A percentile compares a stretch with the other conserved stretches of the same genome.
These are phyloP conservation scores for Heterobasidion occidentale DNA, from an alignment of 1,284 basidiomycete genomes.

Conservation along the genomic window DNA sequence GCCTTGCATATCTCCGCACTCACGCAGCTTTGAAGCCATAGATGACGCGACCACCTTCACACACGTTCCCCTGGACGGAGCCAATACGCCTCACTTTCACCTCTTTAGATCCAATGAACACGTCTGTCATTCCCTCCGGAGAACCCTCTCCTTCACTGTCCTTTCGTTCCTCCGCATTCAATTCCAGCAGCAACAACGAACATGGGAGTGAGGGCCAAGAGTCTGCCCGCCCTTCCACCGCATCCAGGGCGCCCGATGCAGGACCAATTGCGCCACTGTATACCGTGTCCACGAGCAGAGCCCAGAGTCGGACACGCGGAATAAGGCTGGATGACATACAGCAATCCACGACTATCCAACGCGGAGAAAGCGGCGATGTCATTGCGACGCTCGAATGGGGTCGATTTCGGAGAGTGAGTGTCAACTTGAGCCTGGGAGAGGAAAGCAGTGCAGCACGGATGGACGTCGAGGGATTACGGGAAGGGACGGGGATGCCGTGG, in stretches of 20 bases:
- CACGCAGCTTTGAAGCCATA: background rate
- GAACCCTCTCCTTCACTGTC: background rate
- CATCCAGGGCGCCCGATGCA: background rate
- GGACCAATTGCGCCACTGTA: background rate
- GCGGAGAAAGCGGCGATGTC: background rate
- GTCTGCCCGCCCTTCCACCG: background rate
- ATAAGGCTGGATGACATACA: background rate
- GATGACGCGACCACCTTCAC: background rate
- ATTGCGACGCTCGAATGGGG: background rate
- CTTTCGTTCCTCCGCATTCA: background rate
- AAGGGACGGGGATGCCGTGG: background rate
- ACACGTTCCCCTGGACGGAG: slow-evolving; percentile 1
- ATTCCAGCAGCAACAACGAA: background rate
- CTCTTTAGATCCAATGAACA: background rate
- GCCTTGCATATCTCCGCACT: too few relatives aligned
- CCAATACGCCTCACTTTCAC: slow-evolving; percentile 1
- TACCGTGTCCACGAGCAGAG: background rate
- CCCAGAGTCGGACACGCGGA: background rate
- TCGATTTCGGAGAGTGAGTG: background rate
- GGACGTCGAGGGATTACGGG: background rate
- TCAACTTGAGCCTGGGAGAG: background rate
- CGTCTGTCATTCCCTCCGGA: background rate
- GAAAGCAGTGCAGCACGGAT: background rate
- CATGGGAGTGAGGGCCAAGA: background rate
- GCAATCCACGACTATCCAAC: background rate